Conservation (phyloP, 2,329 filamentous ascomycete genomes). For the Dissoconium aciculare region DNA sequence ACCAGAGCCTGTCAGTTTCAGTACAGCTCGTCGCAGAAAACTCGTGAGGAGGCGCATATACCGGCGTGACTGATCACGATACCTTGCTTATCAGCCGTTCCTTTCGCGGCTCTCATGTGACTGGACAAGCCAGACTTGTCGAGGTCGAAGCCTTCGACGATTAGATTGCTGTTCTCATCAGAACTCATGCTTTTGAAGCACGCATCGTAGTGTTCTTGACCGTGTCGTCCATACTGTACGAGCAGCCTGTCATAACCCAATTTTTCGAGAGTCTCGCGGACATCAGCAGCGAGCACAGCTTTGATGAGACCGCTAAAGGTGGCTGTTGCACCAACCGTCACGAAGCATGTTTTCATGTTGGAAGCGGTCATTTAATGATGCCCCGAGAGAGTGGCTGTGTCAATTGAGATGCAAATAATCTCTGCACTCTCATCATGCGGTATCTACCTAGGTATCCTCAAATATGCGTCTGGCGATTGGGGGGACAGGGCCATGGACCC, state of each 20-base stretch:
- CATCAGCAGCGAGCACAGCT: constrained; percentile 46
- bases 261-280: constrained; percentile 45
- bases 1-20: constrained; percentile 56
- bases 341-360: constrained; percentile 47
- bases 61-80: constrained; percentile 82
- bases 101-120: constrained; percentile 43
- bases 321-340: constrained; percentile 86
- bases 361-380: constrained; percentile 10
- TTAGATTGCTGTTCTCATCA: constrained; percentile 21
- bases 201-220: constrained; percentile 38
- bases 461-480: no score
- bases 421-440: no score
- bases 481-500: no score
- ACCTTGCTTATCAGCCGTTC: constrained; percentile 39
- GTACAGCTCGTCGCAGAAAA: constrained; percentile 2
- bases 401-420: background rate
- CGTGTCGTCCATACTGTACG: constrained; percentile 66
- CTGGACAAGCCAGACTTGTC: constrained; percentile 42
- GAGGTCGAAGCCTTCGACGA: constrained; percentile 51
- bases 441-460: no score
- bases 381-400: background rate
- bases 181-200: constrained; percentile 10
- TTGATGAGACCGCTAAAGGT: constrained; percentile 59
- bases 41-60: constrained; percentile 35
- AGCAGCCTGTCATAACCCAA: constrained; percentile 55